Base-by-base conservation (phyloP, 345 rosid genomes). In the Combretum micranthum region DNA sequence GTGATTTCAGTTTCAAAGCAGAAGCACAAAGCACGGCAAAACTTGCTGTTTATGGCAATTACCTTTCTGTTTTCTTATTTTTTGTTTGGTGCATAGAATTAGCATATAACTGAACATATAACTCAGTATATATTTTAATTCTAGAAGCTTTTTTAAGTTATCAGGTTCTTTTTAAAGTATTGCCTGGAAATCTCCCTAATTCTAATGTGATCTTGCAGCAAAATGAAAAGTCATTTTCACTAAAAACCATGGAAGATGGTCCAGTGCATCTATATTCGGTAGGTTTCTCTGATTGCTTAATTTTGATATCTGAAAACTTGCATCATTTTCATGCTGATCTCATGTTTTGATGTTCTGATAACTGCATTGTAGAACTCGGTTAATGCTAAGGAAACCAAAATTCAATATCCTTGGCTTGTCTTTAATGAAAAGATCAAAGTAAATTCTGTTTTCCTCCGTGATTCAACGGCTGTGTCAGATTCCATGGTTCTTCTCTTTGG, bases 181-280 rank as follows among this genome's bases (percentile, higher is more conserved):
- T 32, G 39, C 39, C 39, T 32, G 39, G 39, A 32, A 32, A 32
- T 32, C 9, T 32, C 39, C 39, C 9, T 32, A 52, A 42, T 25
- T 22, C 56, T 75, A 47, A 75, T 44, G 15, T 52, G 45, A 32
- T 57, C 48, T 45, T 54, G 21, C 90, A 88, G 96, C 72, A 80
- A 49, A 92, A 77, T 62, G 96, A 79, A 60, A 88, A 70, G 68
- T 81, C 98, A 52, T 80, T 78, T 74, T 83, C 90, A 37, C 73
- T 88, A 62, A 92, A 88, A 85, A 92, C 98, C 14, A 88, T 92
- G 98, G 98, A 92, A 77, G 96, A 92, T 32, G 98, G 96, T 42
- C 84, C 69, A 59, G 98, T 88, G 64, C 90, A 86, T 74, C 80
- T 92, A 25, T 59, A 81, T 64, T 83, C 93, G 16, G 98, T 88